Percentiles rank a stretch among this genome's conserved stretches.
phyloP scores from a whole-genome alignment of 1,139 yeast species.

The Tardiomyces blankii region DNA sequence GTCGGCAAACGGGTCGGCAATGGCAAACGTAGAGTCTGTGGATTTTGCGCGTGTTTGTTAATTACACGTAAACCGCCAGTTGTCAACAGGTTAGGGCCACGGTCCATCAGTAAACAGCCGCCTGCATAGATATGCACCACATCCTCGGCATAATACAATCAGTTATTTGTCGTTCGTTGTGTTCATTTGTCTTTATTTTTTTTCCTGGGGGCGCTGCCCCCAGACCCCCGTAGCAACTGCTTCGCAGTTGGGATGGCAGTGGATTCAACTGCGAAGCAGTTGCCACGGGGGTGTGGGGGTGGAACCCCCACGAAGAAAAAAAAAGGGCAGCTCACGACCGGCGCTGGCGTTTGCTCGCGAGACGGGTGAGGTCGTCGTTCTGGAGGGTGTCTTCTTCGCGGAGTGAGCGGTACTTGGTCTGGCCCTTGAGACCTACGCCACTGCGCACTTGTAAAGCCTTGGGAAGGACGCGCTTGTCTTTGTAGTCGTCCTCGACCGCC shows the following conservation, averaged over 20 bases:
- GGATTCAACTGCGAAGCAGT: too few species aligned
- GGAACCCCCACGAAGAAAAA: too few species aligned
- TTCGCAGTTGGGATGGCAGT: too few species aligned
- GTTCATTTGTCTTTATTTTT: too few species aligned
- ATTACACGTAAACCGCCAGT: not conserved
- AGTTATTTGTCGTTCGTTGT: too few species aligned
- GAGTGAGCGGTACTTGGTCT: constrained; percentile 15
- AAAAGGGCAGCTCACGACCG: too few species aligned
- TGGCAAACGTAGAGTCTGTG: too few species aligned
- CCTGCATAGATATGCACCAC: not conserved
- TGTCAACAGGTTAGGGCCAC: not conserved
- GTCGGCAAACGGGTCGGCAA: not conserved
- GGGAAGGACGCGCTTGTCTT: constrained; percentile 21
- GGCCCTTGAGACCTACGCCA: constrained; percentile 19
- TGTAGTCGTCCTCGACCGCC: constrained; percentile 20
- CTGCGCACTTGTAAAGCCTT: constrained; percentile 21
- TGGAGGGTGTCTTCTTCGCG: constrained; percentile 19
- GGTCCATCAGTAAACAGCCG: not conserved
- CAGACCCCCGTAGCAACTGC: too few species aligned
- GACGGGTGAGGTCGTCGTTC: not conserved
- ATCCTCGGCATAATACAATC: not conserved
- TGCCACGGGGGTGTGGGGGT: too few species aligned
- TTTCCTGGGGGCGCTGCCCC: too few species aligned
- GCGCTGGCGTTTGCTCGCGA: not conserved
- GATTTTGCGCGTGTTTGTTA: not conserved